Evolutionary conservation across 768 basidiomycete genomes (phyloP).

Genomic region (Russula virescens): DNA sequence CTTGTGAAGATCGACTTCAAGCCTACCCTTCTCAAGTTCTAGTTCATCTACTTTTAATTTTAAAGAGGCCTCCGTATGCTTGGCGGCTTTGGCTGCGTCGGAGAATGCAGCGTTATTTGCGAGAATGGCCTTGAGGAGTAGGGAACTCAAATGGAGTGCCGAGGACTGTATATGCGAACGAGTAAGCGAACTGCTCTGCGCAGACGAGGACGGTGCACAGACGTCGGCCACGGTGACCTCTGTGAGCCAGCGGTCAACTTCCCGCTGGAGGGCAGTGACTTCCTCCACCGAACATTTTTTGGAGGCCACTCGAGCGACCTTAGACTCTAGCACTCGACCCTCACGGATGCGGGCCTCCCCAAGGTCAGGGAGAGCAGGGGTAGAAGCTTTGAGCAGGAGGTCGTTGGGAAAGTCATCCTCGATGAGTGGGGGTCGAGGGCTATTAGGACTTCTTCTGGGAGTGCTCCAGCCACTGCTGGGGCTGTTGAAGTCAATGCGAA

Average conservation of each 20-base stretch:
- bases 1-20: conserved; percentile 70
- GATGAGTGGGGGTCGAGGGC: conserved; percentile 33
- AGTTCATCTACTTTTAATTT: conserved; percentile 63
- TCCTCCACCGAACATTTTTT: conserved; percentile 89
- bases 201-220: conserved; percentile 31
- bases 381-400: conserved; percentile 31
- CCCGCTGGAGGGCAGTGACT: conserved; percentile 69
- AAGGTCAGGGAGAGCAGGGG: conserved; percentile 24
- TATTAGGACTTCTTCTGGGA: conserved; percentile 49
- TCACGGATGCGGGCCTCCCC: conserved; percentile 38
- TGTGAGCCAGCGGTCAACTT: conserved; percentile 70
- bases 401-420: conserved; percentile 40
- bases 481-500: conserved; percentile 70
- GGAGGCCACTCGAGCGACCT: conserved; percentile 69
- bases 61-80: conserved; percentile 53
- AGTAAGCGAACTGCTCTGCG: conserved; percentile 13
- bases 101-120: conserved; percentile 78
- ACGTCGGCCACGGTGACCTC: conserved; percentile 58
- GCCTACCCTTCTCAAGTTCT: conserved; percentile 49
- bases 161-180: conserved; percentile 40
- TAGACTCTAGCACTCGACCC: conserved; percentile 67
- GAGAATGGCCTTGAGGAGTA: conserved; percentile 74
- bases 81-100: conserved; percentile 65
- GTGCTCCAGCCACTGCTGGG: conserved; percentile 58
- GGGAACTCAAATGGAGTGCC: conserved; percentile 69